Percentiles rank a stretch among this genome's conserved stretches.
Evolutionary conservation across 345 rosid genomes (phyloP).

Genomic region (Psidium friedrichsthalianum): DNA sequence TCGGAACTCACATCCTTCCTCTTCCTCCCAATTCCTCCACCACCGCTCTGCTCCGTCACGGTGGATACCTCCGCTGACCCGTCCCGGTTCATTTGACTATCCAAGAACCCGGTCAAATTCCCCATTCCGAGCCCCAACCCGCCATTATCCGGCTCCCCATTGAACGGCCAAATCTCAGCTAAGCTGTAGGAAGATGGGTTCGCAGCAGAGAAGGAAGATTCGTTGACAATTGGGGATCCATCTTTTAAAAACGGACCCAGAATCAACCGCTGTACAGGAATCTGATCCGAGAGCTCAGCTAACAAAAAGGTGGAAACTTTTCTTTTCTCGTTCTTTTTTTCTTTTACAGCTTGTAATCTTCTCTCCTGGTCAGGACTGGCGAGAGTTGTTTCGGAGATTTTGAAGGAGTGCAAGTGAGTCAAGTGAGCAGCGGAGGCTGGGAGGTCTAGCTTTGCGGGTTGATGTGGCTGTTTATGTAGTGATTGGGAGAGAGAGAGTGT

Average conservation of each 20-base stretch:
- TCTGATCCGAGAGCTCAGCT: neutral
- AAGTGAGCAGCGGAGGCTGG: neutral
- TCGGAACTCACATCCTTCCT: conserved; percentile 38
- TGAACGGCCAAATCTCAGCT: conserved; percentile 84
- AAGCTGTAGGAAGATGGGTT: conserved; percentile 75
- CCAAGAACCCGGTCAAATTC: neutral
- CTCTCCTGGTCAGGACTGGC: neutral
- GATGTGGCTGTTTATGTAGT: neutral
- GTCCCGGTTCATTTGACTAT: neutral
- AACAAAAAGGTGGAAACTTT: neutral
- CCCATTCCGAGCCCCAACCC: conserved; percentile 1
- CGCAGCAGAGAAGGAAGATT: conserved; percentile 67
- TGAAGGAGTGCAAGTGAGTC: neutral
- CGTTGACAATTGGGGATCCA: conserved; percentile 86
- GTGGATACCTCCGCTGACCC: conserved; percentile 1
- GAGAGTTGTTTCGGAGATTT: neutral
- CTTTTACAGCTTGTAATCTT: neutral
- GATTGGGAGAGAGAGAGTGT: neutral
- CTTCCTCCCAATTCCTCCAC: conserved; percentile 17
- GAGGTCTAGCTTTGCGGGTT: neutral
- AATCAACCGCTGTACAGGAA: neutral
- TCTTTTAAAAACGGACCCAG: conserved; percentile 5
- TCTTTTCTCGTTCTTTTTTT: neutral
- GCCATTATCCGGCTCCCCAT: conserved; percentile 5
- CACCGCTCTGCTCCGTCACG: conserved; percentile 5